Evolutionary conservation across 441 rosid species (phyloP), one percentile per base, ranked within the genome.

Genomic region (Euphorbia celastroides): DNA sequence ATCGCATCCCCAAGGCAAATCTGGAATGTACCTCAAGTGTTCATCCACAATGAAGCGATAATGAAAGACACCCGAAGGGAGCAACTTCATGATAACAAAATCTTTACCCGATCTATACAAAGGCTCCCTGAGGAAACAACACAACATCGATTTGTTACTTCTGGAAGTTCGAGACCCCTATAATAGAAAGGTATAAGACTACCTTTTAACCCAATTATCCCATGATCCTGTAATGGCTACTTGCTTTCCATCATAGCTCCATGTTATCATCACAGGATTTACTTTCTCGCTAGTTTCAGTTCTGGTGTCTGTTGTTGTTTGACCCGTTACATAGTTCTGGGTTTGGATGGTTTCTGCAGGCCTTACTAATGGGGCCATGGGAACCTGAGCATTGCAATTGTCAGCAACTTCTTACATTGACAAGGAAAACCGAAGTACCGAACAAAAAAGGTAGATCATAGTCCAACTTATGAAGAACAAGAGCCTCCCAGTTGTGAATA

Each of bases 161-260:
- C 28, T 74, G 42, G 50, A 28, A 14, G 27, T 1, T 19, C 2
- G 17, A 52, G 30, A 16, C 14, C 26, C 20, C 34, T 16, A 57
- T 65, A 44, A 56, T 22, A 61, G 20, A 70, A 46, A 57, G 72
- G 20, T n/a, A 42, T 60, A 50, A 56, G 63, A 13, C 20, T 72
- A 84, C 92, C 72, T 68, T 44, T 50, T 74, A 26, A 27, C 57
- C 92, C 92, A 86, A 52, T 81, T 75, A 70, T 86, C 80, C 92
- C 92, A 86, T 26, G 92, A 82, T 34, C 92, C 89, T 20, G 80
- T 73, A 25, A 86, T 71, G 16, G 87, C 83, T 26, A 83, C 89
- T 67, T 77, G 67, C 72, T 70, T 72, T 66, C 92, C 92, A 30
- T 76, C 92, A 71, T 74, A 73, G 72, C 80, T 77, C 92, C 92